phyloP scores from a whole-genome alignment of 1,139 yeast genomes.

The Scheffersomyces illinoinensis region DNA sequence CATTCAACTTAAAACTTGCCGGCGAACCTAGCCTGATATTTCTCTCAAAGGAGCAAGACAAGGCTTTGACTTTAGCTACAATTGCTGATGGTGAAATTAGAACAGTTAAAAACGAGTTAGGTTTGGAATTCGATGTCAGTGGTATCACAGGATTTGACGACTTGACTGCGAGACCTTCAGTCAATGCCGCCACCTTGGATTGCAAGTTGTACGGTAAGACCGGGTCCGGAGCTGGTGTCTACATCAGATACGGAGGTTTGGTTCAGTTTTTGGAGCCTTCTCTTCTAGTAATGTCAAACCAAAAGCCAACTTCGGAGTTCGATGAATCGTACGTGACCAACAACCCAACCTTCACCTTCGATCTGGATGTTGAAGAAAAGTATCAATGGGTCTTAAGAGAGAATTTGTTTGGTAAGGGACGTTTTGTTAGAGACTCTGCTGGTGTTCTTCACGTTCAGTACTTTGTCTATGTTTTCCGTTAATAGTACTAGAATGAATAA shows the following conservation, averaged over 20 bases:
- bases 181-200: constrained; percentile 41
- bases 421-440: constrained; percentile 46
- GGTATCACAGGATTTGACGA: constrained; percentile 47
- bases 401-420: constrained; percentile 53
- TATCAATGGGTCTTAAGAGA: constrained; percentile 49
- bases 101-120: constrained; percentile 29
- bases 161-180: constrained; percentile 32
- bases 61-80: constrained; percentile 21
- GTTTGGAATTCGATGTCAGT: constrained; percentile 28
- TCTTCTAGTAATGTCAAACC: constrained; percentile 31
- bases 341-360: constrained; percentile 45
- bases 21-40: constrained; percentile 18
- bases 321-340: constrained; percentile 49
- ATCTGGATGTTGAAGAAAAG: constrained; percentile 37
- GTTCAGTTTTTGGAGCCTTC: constrained; percentile 36
- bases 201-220: constrained; percentile 50
- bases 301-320: constrained; percentile 30
- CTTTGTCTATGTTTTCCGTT: constrained; percentile 37
- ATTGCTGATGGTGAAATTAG: constrained; percentile 28
- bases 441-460: constrained; percentile 53
- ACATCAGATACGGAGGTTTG: constrained; percentile 47
- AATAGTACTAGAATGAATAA: not conserved
- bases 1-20: constrained; percentile 25
- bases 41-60: constrained; percentile 15
- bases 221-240: constrained; percentile 39